Base-by-base conservation (phyloP, 78 protist genomes). In the Creolimax fragrantissima region DNA sequence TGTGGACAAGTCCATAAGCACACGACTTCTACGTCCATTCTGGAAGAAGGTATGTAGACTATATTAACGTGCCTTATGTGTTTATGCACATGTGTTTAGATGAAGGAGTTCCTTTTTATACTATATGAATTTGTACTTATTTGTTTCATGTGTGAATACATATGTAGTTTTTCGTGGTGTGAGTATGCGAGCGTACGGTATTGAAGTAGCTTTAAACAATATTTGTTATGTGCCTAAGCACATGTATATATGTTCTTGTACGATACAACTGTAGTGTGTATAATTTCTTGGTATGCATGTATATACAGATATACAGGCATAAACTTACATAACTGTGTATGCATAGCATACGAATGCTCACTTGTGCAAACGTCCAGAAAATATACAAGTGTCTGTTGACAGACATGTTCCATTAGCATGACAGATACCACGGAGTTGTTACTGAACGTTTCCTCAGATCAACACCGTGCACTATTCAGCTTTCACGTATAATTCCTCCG, bases 11-110 rank as follows among this genome's bases (percentile, higher is more conserved):
- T 83, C 86, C 86, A 11, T 83, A 36, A 83, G 86, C 7, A 17
- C 86, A 39, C 35, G 37, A 24, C 35, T 83, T 6, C 7, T 83
- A 32, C 6, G 37, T 11, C 92, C 93, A 3, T 35, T 93, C 36
- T 88, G 91, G 94, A 35, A 44, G 35, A 4, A 2, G 89, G 74
- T 58, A 58, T n/a, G n/a, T n/a, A n/a, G n/a, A n/a, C n/a, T n/a
- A n/a, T n/a, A n/a, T n/a, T n/a, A n/a, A n/a, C n/a, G n/a, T n/a
- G n/a, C n/a, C n/a, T n/a, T n/a, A n/a, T n/a, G n/a, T n/a, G n/a
- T n/a, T n/a, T n/a, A n/a, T n/a, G n/a, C n/a, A n/a, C n/a, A n/a
- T n/a, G n/a, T n/a, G n/a, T n/a, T n/a, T n/a, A n/a, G n/a, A n/a
- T n/a, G n/a, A n/a, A n/a, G n/a, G n/a, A n/a, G n/a, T n/a, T n/a